These are phyloP conservation scores for Aspergillus pseudonomiae DNA, from an alignment of 2,329 filamentous ascomycete genomes.

Conservation along the genomic window DNA sequence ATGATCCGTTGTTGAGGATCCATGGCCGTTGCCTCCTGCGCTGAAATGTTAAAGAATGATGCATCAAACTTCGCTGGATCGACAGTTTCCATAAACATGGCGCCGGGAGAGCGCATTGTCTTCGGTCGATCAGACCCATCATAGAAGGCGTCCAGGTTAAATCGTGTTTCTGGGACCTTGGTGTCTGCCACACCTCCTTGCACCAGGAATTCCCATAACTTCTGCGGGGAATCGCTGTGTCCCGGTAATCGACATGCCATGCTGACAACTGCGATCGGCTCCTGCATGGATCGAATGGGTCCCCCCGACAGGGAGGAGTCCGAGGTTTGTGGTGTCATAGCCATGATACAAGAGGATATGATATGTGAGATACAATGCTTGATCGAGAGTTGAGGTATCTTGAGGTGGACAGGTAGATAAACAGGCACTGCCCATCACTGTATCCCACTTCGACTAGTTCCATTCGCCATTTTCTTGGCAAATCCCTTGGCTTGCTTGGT, in stretches of 20 bases:
- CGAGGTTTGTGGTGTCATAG: conserved; percentile 9
- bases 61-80: conserved; percentile 17
- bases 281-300: conserved; percentile 8
- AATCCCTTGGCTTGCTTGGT: background rate
- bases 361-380: background rate
- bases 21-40: conserved; percentile 15
- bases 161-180: conserved; percentile 4
- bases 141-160: conserved; percentile 7
- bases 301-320: conserved; percentile 3
- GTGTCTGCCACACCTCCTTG: conserved; percentile 9
- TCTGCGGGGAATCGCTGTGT: conserved; percentile 7
- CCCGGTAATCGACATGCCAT: conserved; percentile 14
- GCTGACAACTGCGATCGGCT: conserved; percentile 14
- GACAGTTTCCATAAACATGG: conserved; percentile 16
- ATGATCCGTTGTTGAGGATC: conserved; percentile 17
- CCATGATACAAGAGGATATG: background rate
- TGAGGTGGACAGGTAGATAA: background rate
- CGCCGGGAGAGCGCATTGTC: conserved; percentile 11
- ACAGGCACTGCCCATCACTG: no score
- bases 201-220: conserved; percentile 14
- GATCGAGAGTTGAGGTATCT: background rate
- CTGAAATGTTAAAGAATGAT: conserved; percentile 17
- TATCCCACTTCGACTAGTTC: background rate
- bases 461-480: background rate
- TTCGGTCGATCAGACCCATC: conserved; percentile 11